phyloP scores from a whole-genome alignment of 352 stramenopile genomes.

The Albugo candida region DNA sequence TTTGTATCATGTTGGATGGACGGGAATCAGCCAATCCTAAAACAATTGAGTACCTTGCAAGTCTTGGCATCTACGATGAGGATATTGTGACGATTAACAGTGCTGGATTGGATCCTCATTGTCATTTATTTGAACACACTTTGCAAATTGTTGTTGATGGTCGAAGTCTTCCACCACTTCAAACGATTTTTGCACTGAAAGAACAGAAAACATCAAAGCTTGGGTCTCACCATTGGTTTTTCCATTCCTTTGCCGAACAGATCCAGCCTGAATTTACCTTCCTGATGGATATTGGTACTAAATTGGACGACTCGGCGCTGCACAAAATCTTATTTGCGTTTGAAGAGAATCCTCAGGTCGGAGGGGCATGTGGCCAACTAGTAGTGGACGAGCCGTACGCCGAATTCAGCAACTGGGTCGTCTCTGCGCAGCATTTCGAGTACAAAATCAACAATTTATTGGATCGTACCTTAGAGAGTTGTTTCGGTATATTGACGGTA shows the following conservation, averaged over 20 bases:
- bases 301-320: constrained; percentile 54
- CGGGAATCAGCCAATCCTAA: constrained; percentile 53
- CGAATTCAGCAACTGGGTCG: constrained; percentile 74
- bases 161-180: constrained; percentile 47
- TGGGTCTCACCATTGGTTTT: constrained; percentile 76
- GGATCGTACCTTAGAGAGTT: constrained; percentile 72
- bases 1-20: constrained; percentile 65
- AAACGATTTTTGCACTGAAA: constrained; percentile 65
- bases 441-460: constrained; percentile 82
- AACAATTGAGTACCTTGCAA: constrained; percentile 60
- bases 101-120: constrained; percentile 58
- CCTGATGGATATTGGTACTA: constrained; percentile 72
- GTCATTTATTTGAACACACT: constrained; percentile 73
- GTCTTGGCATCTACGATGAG: constrained; percentile 66
- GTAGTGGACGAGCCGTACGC: constrained; percentile 64
- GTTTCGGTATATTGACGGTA: constrained; percentile 78
- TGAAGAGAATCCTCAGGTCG: constrained; percentile 59
- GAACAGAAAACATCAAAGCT: constrained; percentile 66
- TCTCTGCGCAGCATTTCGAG: constrained; percentile 76
- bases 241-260: constrained; percentile 64
- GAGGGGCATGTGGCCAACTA: constrained; percentile 60
- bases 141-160: constrained; percentile 52
- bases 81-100: constrained; percentile 73
- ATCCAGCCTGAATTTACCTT: constrained; percentile 66
- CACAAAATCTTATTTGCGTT: constrained; percentile 66